phyloP scores from a whole-genome alignment of 192 early-diverging fungal genomes.

The Haplosporangium gracile region DNA sequence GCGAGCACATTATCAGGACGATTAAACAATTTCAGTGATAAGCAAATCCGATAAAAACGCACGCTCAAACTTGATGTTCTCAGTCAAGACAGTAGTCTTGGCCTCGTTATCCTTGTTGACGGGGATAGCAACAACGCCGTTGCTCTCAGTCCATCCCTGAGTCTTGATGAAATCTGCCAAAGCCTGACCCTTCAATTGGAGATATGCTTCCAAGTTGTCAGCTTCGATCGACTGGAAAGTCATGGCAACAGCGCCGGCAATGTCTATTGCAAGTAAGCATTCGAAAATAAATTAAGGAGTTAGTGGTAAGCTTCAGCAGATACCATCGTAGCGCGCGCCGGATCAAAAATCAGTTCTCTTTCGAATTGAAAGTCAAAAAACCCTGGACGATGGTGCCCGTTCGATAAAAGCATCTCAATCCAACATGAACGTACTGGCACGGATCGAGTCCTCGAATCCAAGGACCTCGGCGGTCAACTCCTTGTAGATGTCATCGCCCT shows the following conservation, averaged over 20 bases:
- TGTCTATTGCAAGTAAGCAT: constrained; percentile 56
- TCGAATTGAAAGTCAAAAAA: background rate
- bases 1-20: background rate
- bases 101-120: constrained; percentile 87
- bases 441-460: constrained; percentile 82
- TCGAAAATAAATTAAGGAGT: background rate
- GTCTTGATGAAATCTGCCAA: constrained; percentile 70
- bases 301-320: background rate
- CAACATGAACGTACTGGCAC: constrained; percentile 59
- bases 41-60: constrained; percentile 9
- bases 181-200: constrained; percentile 77
- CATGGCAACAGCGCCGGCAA: constrained; percentile 79
- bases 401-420: background rate
- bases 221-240: constrained; percentile 86
- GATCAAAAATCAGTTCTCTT: background rate
- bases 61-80: constrained; percentile 91
- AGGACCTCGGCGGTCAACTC: constrained; percentile 72
- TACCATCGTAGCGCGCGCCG: background rate
- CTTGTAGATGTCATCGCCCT: constrained; percentile 67
- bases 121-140: constrained; percentile 77
- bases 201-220: constrained; percentile 68
- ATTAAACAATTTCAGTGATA: background rate
- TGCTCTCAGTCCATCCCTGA: constrained; percentile 72
- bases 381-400: background rate
- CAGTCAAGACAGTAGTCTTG: constrained; percentile 87